Percentiles rank a stretch among this genome's conserved stretches.
Conservation (phyloP, 352 stramenopile genomes). For the Thraustotheca clavata region DNA sequence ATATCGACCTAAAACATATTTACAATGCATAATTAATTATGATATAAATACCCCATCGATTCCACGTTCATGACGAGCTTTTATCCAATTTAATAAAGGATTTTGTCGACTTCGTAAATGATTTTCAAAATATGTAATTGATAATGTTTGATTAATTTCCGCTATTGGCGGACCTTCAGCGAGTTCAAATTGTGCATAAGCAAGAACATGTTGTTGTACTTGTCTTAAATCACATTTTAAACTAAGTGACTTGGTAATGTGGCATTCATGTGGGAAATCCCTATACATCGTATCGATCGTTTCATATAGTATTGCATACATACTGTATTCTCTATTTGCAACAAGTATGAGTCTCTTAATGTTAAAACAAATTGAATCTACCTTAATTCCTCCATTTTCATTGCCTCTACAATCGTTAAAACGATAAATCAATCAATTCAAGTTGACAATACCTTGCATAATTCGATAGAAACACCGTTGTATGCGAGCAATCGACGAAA, state of each 20-base stretch:
- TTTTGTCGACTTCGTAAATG: background rate
- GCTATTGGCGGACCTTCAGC: background rate
- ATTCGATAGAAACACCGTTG: background rate
- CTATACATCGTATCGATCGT: background rate
- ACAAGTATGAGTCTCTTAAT: background rate
- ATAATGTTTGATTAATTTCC: background rate
- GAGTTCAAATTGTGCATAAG: background rate
- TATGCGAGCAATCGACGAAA: constrained; percentile 7
- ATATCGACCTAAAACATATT: background rate
- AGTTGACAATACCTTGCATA: background rate
- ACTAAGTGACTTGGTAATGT: background rate
- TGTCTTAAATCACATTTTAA: background rate
- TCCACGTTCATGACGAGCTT: background rate
- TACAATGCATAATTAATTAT: too few species aligned
- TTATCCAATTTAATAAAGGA: background rate
- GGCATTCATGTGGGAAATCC: constrained; percentile 3
- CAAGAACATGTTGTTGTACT: background rate
- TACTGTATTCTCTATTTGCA: constrained; percentile 11
- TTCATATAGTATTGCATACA: background rate
- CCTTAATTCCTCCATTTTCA: background rate
- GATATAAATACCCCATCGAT: background rate
- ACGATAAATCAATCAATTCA: background rate
- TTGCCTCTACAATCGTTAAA: background rate
- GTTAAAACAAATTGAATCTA: background rate
- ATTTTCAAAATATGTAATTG: background rate